Conservation (phyloP, 371 early-diverging fungal genomes). For the Mortierella sp. region DNA sequence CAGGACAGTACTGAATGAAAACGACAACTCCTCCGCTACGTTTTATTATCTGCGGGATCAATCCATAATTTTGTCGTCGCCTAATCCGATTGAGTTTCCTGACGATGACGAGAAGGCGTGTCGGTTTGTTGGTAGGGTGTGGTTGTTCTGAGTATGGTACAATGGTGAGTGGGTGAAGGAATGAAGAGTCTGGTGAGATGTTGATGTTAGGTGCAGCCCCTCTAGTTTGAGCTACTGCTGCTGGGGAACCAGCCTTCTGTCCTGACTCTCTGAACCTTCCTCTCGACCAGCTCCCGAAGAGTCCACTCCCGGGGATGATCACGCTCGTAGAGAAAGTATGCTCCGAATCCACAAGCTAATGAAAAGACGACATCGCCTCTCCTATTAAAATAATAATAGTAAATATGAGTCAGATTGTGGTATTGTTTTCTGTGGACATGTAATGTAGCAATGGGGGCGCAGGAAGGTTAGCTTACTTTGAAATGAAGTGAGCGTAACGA, state of each 20-base stretch:
- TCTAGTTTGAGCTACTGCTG: slow-evolving; percentile 17
- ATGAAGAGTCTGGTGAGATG: background rate
- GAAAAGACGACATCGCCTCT: slow-evolving; percentile 55
- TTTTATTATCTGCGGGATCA: slow-evolving; percentile 2
- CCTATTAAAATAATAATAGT: slow-evolving; percentile 16
- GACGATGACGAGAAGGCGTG: background rate
- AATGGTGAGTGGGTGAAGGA: background rate
- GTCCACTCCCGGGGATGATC: slow-evolving; percentile 57
- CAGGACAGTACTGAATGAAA: background rate
- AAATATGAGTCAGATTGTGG: background rate
- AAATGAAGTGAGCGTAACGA: slow-evolving; percentile 47
- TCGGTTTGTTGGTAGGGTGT: background rate
- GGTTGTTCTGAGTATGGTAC: background rate
- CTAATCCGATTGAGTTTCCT: background rate
- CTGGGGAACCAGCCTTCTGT: slow-evolving; percentile 39
- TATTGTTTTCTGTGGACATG: background rate
- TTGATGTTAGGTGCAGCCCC: background rate
- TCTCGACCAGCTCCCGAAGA: slow-evolving; percentile 48
- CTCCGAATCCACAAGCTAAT: slow-evolving; percentile 49
- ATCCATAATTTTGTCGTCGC: background rate
- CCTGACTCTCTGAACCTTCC: slow-evolving; percentile 43
- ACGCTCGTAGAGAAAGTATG: slow-evolving; percentile 56
- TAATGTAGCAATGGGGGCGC: background rate
- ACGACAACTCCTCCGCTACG: background rate
- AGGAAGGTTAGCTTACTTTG: slow-evolving; percentile 31